Evolutionary conservation across 495 filamentous ascomycete species (phyloP).

Genomic region (Corynascus novoguineensis): DNA sequence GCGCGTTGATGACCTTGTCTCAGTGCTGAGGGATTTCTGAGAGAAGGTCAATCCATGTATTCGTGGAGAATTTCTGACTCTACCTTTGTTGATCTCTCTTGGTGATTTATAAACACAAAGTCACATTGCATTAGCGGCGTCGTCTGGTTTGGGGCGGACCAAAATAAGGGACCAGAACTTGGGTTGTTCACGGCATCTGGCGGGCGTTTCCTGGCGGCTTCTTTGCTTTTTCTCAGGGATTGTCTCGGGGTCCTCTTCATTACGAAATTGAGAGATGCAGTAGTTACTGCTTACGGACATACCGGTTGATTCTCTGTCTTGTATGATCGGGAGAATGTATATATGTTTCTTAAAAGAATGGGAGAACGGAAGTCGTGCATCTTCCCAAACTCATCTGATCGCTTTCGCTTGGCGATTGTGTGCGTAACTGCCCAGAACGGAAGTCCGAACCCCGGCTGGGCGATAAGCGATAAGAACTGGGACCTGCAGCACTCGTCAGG

Average conservation of each 20-base stretch:
- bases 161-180: neutral
- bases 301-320: neutral
- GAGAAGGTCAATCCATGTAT: neutral
- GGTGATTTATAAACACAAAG: neutral
- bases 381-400: too few species aligned
- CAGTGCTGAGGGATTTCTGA: conserved; percentile 76
- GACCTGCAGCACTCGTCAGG: neutral
- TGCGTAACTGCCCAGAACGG: too few species aligned
- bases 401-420: too few species aligned
- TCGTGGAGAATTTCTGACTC: neutral
- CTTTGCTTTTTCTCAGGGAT: neutral
- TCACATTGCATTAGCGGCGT: conserved; percentile 15
- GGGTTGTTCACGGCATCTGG: conserved; percentile 16
- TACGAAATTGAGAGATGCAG: neutral
- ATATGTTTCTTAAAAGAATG: too few species aligned
- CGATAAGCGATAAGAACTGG: conserved; percentile 20
- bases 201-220: conserved; percentile 17
- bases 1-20: conserved; percentile 78
- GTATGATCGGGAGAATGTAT: neutral
- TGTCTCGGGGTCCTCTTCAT: neutral
- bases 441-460: neutral
- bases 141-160: neutral
- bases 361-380: too few species aligned
- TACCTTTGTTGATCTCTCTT: neutral
- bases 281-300: neutral